Base-by-base conservation (phyloP, 2,329 filamentous ascomycete genomes). In the Neurospora sp. region DNA sequence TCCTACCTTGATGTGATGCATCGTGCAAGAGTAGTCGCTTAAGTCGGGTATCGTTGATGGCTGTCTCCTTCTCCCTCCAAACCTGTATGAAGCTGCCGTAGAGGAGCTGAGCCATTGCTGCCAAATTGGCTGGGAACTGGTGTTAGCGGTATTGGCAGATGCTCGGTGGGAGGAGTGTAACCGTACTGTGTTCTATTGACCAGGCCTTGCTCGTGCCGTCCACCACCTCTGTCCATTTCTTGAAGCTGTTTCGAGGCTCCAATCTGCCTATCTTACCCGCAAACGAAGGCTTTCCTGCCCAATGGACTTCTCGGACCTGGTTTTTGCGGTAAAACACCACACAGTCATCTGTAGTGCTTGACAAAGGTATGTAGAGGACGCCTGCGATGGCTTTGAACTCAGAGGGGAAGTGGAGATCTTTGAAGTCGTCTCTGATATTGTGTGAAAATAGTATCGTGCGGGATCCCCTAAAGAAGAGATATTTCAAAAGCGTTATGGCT, bases 31-130 rank as follows among this genome's bases (percentile, higher is more conserved):
- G 81, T 2, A 97, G 80, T 66, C 88, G 85, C 0, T 92, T 97
- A 1, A 97, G 82, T 71, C 94, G 91, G 74, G 91, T 96, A 76
- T 84, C 95, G 74, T 96, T 91, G 71, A 96, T 77, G 0, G 92
- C 92, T 1, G 89, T 89, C 78, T 97, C 93, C 73, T 96, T 96
- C 77, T 97, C 92, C 69, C 92, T 85, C 93, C 93, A 97, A 1
- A 97, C 93, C 76, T 96, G 91, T 75, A 97, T 97, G 77, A 97
- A 97, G 77, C 88, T 88, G 19, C 86, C 92, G 73, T 97, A 97
- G 1, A 97, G 92, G 6, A 97, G 82, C 76, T 93, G 97, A 2
- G 97, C 83, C 0, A 97, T 92, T 0, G 93, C 92, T 0, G 93
- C 93, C 0, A 92, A 96, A 78, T 97, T 93, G 2, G 96, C 86